Percentiles rank a stretch among this genome's conserved stretches.
These are phyloP conservation scores for Stachybotrys echinatus DNA, from an alignment of 2,329 filamentous ascomycete genomes.

Conservation along the genomic window DNA sequence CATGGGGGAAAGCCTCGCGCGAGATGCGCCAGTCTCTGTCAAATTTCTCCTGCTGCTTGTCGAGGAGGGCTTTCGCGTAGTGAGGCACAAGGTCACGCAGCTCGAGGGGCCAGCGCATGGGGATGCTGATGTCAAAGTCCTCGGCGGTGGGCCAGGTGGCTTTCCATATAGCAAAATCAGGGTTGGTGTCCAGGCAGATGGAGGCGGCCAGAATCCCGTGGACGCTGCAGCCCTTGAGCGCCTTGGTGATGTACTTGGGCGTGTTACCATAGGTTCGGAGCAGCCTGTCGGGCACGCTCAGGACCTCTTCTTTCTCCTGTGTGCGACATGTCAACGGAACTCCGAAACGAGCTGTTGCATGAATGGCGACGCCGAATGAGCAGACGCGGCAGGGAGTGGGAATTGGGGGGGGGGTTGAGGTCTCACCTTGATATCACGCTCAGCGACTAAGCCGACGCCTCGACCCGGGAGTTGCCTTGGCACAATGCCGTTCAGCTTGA, in stretches of 20 bases:
- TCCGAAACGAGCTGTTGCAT: too few species aligned
- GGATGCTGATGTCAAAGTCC: slow-evolving; percentile 46
- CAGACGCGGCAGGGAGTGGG: too few species aligned
- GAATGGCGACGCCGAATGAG: not conserved
- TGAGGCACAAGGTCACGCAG: slow-evolving; percentile 42
- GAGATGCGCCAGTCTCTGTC: slow-evolving; percentile 32
- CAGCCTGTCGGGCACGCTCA: slow-evolving; percentile 58
- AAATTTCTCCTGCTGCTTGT: slow-evolving; percentile 44
- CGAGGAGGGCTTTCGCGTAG: slow-evolving; percentile 38
- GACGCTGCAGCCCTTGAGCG: slow-evolving; percentile 52
- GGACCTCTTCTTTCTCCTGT: slow-evolving; percentile 47
- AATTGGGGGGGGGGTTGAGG: not conserved
- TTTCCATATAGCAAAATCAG: slow-evolving; percentile 53
- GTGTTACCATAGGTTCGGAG: slow-evolving; percentile 61
- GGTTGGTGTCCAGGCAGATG: slow-evolving; percentile 48
- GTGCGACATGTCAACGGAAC: not conserved
- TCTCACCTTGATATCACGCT: not conserved
- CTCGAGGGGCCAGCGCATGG: slow-evolving; percentile 39
- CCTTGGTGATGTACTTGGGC: slow-evolving; percentile 44
- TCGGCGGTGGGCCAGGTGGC: slow-evolving; percentile 58
- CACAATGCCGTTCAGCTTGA: slow-evolving; percentile 1
- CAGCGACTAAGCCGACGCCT: not conserved
- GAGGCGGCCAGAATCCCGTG: slow-evolving; percentile 70
- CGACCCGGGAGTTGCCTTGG: not conserved
- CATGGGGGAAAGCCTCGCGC: slow-evolving; percentile 17